Evolutionary conservation across 805 yeast species (phyloP).

Genomic region (Ascoidea tarda): DNA sequence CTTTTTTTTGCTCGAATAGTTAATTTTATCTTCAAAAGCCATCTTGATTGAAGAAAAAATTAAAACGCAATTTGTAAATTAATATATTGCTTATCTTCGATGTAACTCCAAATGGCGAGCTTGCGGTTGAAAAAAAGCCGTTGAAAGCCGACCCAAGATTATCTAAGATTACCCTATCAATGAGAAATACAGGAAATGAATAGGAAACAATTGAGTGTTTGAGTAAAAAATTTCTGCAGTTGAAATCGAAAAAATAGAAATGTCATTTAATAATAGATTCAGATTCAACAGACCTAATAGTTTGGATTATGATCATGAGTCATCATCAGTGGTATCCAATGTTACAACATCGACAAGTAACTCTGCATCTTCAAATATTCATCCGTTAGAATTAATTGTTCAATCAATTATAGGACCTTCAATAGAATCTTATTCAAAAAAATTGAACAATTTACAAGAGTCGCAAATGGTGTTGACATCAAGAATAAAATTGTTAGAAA

Average conservation of each 20-base stretch:
- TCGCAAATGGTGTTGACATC: slow-evolving; percentile 6
- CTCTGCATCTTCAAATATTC: slow-evolving; percentile 1
- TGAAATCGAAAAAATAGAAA: not conserved
- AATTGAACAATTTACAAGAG: slow-evolving; percentile 6
- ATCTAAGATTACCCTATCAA: not conserved
- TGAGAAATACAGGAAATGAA: not conserved
- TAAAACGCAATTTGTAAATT: not conserved
- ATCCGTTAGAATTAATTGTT: slow-evolving; percentile 9
- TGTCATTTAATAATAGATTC: not conserved
- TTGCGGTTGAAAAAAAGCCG: not conserved
- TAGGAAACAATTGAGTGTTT: not conserved
- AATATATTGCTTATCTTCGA: too few relatives aligned
- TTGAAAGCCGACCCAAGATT: not conserved
- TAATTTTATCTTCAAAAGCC: not conserved
- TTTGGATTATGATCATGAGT: too few relatives aligned
- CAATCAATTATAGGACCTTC: slow-evolving; percentile 8
- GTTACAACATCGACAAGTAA: not conserved
- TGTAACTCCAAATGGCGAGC: not conserved
- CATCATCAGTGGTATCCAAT: not conserved
- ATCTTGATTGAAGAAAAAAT: not conserved
- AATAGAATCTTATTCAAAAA: slow-evolving; percentile 5
- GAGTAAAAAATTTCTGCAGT: not conserved
- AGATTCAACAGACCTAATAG: too few relatives aligned
- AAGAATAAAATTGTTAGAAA: slow-evolving; percentile 4
- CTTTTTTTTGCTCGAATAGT: not conserved